Evolutionary conservation across 371 early-diverging fungal genomes (phyloP).

Genomic region (Homolaphlyctis polyrhiza): DNA sequence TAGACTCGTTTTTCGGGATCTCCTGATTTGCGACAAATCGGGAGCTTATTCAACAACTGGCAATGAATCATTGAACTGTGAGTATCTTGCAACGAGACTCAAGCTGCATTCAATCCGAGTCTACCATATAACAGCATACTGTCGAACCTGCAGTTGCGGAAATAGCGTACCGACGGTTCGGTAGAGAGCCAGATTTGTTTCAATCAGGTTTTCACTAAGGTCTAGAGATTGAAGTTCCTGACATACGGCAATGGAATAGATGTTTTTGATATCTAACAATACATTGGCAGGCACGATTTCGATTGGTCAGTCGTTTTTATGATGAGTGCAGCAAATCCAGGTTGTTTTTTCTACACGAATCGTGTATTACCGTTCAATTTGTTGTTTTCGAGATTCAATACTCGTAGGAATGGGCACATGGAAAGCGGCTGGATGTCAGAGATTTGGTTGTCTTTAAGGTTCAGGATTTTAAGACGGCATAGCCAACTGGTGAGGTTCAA

Average conservation of each 20-base stretch:
- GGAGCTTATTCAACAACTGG: neutral
- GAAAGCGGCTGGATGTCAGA: slow-evolving; percentile 25
- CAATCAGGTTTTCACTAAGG: slow-evolving; percentile 19
- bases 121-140: too few species aligned
- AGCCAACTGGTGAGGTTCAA: slow-evolving; percentile 20
- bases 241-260: slow-evolving; percentile 21
- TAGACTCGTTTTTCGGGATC: slow-evolving; percentile 7
- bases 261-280: slow-evolving; percentile 17
- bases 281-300: too few species aligned
- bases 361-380: slow-evolving; percentile 22
- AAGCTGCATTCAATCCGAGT: neutral
- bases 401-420: slow-evolving; percentile 23
- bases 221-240: slow-evolving; percentile 19
- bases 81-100: slow-evolving; percentile 1
- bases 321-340: neutral
- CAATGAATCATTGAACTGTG: too few species aligned
- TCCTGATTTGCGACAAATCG: neutral
- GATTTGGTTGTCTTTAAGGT: slow-evolving; percentile 23
- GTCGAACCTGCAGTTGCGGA: slow-evolving; percentile 14
- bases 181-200: slow-evolving; percentile 6
- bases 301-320: neutral
- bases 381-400: slow-evolving; percentile 24
- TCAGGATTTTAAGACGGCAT: slow-evolving; percentile 19
- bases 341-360: too few species aligned
- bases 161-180: slow-evolving; percentile 11